Percentiles rank a stretch among this genome's conserved stretches.
These are phyloP conservation scores for Pseudognaphalium luteoalbum DNA, from an alignment of 129 eudicot genomes.

Conservation along the genomic window DNA sequence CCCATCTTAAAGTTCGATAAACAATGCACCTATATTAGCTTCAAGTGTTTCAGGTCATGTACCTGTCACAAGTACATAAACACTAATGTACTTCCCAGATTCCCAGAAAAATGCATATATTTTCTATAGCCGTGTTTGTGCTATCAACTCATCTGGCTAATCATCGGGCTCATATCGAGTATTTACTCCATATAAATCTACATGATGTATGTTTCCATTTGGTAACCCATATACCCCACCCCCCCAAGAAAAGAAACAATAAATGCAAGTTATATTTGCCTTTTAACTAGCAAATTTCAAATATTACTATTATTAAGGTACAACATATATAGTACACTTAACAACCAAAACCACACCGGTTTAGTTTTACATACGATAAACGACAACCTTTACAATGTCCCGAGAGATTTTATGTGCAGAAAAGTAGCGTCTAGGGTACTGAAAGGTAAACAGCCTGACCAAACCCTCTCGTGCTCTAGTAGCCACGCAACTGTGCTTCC, in stretches of 20 bases:
- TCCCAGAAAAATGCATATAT: neutral
- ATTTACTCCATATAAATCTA: neutral
- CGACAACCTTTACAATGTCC: neutral
- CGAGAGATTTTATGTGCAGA: slow-evolving; percentile 6
- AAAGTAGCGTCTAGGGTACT: neutral
- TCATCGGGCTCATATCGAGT: neutral
- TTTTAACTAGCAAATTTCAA: neutral
- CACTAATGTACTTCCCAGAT: neutral
- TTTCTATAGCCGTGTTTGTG: neutral
- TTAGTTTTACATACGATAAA: neutral
- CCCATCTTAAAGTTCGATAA: neutral
- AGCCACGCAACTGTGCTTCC: slow-evolving; percentile 77
- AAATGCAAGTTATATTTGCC: neutral
- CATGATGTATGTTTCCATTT: neutral
- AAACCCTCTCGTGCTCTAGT: slow-evolving; percentile 18
- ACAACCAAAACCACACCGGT: neutral
- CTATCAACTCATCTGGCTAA: neutral
- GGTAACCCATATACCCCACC: neutral
- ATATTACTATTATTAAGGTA: neutral
- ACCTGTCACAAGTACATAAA: neutral
- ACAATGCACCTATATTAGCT: neutral
- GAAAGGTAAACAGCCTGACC: neutral
- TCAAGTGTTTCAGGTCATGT: too few relatives aligned
- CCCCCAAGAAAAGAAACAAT: neutral
- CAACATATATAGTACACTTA: neutral